Evolutionary conservation across 306 rosid species (phyloP).

Genomic region (Herpetospermum pedunculosum): DNA sequence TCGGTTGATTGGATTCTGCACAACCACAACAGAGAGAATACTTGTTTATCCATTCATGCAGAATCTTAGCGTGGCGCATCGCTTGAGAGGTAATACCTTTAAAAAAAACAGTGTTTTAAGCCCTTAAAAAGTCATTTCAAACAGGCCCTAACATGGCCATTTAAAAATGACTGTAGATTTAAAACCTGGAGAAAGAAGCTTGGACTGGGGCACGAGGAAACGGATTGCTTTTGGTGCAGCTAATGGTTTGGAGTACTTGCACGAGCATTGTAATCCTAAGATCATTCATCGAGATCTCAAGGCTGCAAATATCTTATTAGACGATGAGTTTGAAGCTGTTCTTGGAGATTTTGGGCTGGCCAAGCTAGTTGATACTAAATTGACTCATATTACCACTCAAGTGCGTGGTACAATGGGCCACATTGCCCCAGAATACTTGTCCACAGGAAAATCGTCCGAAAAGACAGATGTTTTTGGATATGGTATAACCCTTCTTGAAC

Average conservation of each 20-base stretch:
- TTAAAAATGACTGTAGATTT: conserved; percentile 20
- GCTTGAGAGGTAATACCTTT: conserved; percentile 89
- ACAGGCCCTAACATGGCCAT: background rate
- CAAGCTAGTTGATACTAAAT: conserved; percentile 55
- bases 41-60: conserved; percentile 96
- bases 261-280: conserved; percentile 83
- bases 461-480: conserved; percentile 92
- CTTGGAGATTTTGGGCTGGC: conserved; percentile 92
- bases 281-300: conserved; percentile 89
- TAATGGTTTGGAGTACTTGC: conserved; percentile 73
- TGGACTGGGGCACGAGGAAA: conserved; percentile 47
- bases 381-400: conserved; percentile 92
- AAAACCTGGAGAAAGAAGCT: conserved; percentile 43
- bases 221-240: conserved; percentile 46
- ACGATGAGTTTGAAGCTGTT: conserved; percentile 76
- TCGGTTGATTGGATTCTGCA: conserved; percentile 69
- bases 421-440: conserved; percentile 87
- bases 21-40: conserved; percentile 69
- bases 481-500: conserved; percentile 89
- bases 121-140: too few relatives aligned
- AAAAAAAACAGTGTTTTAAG: too few relatives aligned
- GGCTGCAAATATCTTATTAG: conserved; percentile 87
- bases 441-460: conserved; percentile 85
- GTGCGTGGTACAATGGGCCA: conserved; percentile 97
- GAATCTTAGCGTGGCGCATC: conserved; percentile 80